Evolutionary conservation across 116 monocot genomes (phyloP), one percentile per base, ranked within the genome.

Genomic region (Cymodocea nodosa): DNA sequence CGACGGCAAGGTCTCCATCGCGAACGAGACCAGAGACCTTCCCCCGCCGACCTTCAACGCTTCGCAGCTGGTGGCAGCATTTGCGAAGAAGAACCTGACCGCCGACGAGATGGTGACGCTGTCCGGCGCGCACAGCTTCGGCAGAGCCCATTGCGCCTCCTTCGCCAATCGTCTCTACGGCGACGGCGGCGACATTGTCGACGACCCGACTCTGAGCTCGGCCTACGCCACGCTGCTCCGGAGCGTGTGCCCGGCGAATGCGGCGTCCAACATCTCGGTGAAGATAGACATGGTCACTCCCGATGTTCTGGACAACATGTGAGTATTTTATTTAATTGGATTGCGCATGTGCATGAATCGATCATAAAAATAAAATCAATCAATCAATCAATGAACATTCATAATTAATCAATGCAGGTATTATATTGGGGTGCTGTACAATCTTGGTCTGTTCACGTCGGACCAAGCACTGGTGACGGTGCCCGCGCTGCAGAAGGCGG

Each of bases 71-170:
- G 50, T 61, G 18, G 9, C 4, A 9, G 15, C 6, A 18, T 75
- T 75, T 44, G 75, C 75, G 20, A 52, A 15, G 10, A 75, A 75
- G 62, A 56, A 19, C 49, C 62, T 75, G 16, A 69, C 75, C 15
- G 62, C 56, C 61, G 72, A 63, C 15, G 77, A 78, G 23, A 72
- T 78, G 73, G 78, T 78, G 14, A 69, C 57, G 6, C 80, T 80
- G 50, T 79, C 79, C 13, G 79, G 79, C 9, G 79, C 79, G 2
- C 79, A 79, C 71, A 66, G 70, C 49, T 56, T 79, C n/a, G 79
- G 79, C 24, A 7, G 24, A 15, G 25, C 77, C 39, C 81, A 77
- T 65, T 81, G 81, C 73, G 30, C 49, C 0, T n/a, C 77, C 62
- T 74, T 81, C 73, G 15, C 37, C 37, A 14, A 1, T 23, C 68